Base-by-base conservation (phyloP, 805 yeast species). In the Wickerhamiella sorbophila region DNA sequence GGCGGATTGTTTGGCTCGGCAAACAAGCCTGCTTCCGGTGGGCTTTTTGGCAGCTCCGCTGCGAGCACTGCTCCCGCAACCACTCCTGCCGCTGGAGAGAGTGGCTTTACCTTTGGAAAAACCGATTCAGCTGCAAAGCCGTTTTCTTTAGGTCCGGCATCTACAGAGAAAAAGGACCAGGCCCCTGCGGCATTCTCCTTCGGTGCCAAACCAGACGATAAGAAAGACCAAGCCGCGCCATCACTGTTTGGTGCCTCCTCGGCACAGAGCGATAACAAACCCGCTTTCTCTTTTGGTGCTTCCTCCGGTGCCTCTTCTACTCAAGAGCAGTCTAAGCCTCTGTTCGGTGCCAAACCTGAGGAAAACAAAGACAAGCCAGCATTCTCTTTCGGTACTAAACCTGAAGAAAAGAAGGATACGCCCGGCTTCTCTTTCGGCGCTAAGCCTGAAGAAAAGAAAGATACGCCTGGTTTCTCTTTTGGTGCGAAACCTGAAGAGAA, bases 381-480 rank as follows among this genome's bases (percentile, higher is more conserved):
- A 26, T 20, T 37, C 51, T 18, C 35, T 36, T 42, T 48, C 37
- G 50, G 49, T 24, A 42, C 46, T 16, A 34, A 32, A 29, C 3
- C 43, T 12, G 17, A 22, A 31, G 45, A 39, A 21, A 42, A 44
- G 33, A 49, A 40, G 46, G 48, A 15, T 29, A 43, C 17, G 22
- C 33, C 50, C 18, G 51, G 58, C 21, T 48, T 55, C 21, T 54
- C 64, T 15, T 56, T 62, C 31, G 60, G 53, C n/a, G 45, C 44
- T 9, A 36, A 43, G 20, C 16, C 44, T 12, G 35, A 37, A 1
- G 32, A 42, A 22, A 40, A 52, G 12, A 47, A 21, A 29, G 29
- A 24, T 8, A 24, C 29, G 17, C 33, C 43, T 29, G 49, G 57
- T 22, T 51, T 57, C 33, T 54, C 64, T 3, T 51, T 52, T 38